These are phyloP conservation scores for Lantana camara DNA, from an alignment of 257 asterid genomes.

Conservation along the genomic window DNA sequence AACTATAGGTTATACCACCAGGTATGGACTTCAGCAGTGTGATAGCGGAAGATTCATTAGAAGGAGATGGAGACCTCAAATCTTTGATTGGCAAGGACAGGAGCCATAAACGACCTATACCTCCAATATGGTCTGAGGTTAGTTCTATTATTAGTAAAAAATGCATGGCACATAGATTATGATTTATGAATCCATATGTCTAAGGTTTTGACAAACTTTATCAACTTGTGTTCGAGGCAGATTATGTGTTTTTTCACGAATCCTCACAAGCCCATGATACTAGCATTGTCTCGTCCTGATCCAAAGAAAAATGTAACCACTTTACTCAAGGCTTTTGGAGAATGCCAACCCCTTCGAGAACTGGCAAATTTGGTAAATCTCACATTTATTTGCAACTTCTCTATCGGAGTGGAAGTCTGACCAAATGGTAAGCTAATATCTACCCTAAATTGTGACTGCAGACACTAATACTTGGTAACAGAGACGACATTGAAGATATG, in stretches of 20 bases:
- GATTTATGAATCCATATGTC: neutral
- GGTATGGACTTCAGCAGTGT: conserved; percentile 74
- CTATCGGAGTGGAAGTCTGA: neutral
- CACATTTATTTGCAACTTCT: conserved; percentile 6
- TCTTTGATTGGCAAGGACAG: conserved; percentile 49
- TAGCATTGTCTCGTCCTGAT: conserved; percentile 70
- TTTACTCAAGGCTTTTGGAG: conserved; percentile 73
- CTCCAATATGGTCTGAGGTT: conserved; percentile 76
- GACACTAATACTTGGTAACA: conserved; percentile 72
- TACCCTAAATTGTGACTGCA: conserved; percentile 30
- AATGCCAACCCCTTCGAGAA: conserved; percentile 67
- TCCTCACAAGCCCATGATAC: conserved; percentile 82
- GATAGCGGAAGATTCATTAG: conserved; percentile 37
- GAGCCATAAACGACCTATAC: conserved; percentile 49
- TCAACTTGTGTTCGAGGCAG: conserved; percentile 41
- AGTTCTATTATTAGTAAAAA: conserved; percentile 22
- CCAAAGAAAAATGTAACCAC: conserved; percentile 70
- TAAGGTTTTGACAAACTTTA: conserved; percentile 13
- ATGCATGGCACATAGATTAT: neutral
- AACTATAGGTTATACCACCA: conserved; percentile 72
- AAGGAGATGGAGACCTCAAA: conserved; percentile 60
- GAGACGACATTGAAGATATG: conserved; percentile 68
- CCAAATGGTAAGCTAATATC: conserved; percentile 11
- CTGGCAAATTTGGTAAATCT: conserved; percentile 65
- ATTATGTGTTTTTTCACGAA: conserved; percentile 61